Evolutionary conservation across 108 stramenopile genomes (phyloP).

Genomic region (Nitzschia putrida): DNA sequence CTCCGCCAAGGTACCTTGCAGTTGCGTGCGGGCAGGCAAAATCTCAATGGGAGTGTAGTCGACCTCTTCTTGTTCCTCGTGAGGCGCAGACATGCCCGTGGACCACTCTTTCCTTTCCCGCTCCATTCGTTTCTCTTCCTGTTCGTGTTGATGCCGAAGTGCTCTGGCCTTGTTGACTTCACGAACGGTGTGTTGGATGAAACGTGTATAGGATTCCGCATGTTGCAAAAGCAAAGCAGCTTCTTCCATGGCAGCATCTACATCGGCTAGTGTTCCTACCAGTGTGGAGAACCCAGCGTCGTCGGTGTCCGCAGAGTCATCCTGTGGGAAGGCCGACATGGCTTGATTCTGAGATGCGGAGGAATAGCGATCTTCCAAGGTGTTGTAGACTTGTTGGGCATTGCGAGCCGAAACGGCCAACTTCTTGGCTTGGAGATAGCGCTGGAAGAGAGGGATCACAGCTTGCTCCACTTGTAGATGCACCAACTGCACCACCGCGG

Average conservation of each 20-base stretch:
- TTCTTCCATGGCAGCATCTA: constrained; percentile 89
- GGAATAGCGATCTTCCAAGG: constrained; percentile 59
- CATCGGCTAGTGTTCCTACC: constrained; percentile 77
- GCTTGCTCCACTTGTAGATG: constrained; percentile 72
- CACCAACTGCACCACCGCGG: constrained; percentile 77
- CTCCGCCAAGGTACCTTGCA: constrained; percentile 76
- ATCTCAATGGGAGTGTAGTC: constrained; percentile 52
- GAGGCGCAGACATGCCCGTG: constrained; percentile 26
- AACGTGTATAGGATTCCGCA: constrained; percentile 90
- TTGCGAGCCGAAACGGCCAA: constrained; percentile 46
- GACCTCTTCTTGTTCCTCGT: constrained; percentile 38
- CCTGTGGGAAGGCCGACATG: constrained; percentile 16
- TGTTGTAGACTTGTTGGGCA: constrained; percentile 61
- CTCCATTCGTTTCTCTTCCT: constrained; percentile 45
- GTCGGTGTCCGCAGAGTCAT: constrained; percentile 23
- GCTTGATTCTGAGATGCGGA: constrained; percentile 7
- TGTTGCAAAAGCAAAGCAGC: constrained; percentile 86
- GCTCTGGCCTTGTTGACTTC: constrained; percentile 79
- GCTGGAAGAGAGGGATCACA: constrained; percentile 61
- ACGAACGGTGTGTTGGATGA: constrained; percentile 76
- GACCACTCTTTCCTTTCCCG: constrained; percentile 49
- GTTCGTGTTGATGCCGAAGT: constrained; percentile 51
- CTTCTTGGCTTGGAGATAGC: constrained; percentile 46
- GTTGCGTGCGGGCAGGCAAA: constrained; percentile 66
- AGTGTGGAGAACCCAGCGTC: constrained; percentile 72